Conservation (phyloP, 352 stramenopile species). For the Phytophthora tubulina region DNA sequence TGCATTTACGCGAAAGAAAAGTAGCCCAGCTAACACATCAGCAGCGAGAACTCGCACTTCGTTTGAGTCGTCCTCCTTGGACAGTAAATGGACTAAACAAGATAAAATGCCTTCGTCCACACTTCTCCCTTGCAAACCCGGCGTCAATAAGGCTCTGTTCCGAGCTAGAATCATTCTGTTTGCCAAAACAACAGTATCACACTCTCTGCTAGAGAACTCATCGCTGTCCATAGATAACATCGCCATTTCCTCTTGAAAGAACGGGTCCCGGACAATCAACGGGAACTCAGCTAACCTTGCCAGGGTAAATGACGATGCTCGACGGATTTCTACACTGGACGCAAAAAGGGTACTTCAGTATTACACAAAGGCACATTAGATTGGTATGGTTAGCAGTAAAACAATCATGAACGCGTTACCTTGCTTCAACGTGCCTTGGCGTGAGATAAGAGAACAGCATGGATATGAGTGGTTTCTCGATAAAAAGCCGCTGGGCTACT, state of each 20-base stretch:
- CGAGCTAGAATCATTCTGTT: constrained; percentile 43
- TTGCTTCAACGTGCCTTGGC: constrained; percentile 6
- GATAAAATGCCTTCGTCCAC: constrained; percentile 27
- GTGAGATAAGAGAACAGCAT: constrained; percentile 24
- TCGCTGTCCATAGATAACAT: constrained; percentile 17
- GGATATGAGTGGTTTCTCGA: constrained; percentile 16
- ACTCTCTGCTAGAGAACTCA: constrained; percentile 4
- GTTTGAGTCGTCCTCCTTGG: background rate
- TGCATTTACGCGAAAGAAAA: constrained; percentile 20
- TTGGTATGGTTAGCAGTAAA: background rate
- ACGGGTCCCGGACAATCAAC: constrained; percentile 28
- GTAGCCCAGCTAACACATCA: constrained; percentile 26
- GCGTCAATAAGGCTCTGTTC: constrained; percentile 39
- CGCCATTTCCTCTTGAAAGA: constrained; percentile 49
- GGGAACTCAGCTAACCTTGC: constrained; percentile 42
- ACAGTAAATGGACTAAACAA: constrained; percentile 7
- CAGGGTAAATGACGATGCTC: constrained; percentile 43
- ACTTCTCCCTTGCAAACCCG: constrained; percentile 36
- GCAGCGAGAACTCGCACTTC: constrained; percentile 15
- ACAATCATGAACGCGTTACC: background rate
- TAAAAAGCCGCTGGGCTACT: constrained; percentile 15
- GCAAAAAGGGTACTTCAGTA: constrained; percentile 1
- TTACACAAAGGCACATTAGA: background rate
- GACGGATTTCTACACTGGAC: constrained; percentile 25
- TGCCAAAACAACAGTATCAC: constrained; percentile 24